A percentile compares a stretch with the other conserved stretches of the same genome.
These are phyloP conservation scores for Pichia norvegensis DNA, from an alignment of 1,139 yeast genomes.

Conservation along the genomic window DNA sequence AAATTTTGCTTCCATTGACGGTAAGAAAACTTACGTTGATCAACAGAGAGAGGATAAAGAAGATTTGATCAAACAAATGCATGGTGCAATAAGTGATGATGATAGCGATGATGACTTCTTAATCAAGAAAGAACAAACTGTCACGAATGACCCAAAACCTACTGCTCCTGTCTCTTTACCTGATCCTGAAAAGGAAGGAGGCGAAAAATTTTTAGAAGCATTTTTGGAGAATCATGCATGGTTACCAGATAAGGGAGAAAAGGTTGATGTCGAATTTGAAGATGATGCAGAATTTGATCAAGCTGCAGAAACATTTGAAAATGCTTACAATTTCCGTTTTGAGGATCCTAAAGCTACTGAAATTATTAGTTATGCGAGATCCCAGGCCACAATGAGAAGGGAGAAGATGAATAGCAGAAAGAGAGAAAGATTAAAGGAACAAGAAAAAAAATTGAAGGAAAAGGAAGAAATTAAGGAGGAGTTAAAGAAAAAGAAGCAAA, in stretches of 20 bases:
- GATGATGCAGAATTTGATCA: conserved; percentile 88
- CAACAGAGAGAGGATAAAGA: conserved; percentile 70
- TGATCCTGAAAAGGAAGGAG: conserved; percentile 54
- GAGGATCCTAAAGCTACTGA: conserved; percentile 91
- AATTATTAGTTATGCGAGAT: conserved; percentile 94
- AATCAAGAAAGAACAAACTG: conserved; percentile 46
- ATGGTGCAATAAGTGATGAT: conserved; percentile 50
- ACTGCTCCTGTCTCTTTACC: conserved; percentile 39
- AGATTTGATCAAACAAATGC: conserved; percentile 66
- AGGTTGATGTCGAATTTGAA: conserved; percentile 39
- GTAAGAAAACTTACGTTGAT: conserved; percentile 59
- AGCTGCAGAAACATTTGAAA: conserved; percentile 85
- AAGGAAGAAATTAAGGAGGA: conserved; percentile 52
- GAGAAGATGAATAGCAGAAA: conserved; percentile 68
- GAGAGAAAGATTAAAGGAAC: conserved; percentile 69
- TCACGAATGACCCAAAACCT: conserved; percentile 1
- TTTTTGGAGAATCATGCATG: conserved; percentile 78
- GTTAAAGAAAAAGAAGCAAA: conserved; percentile 63
- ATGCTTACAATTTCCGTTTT: conserved; percentile 87
- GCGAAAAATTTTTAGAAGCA: conserved; percentile 58
- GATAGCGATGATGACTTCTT: conserved; percentile 49
- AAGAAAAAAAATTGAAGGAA: conserved; percentile 45
- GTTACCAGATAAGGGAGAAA: conserved; percentile 55
- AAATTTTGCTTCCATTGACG: conserved; percentile 33
- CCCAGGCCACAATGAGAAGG: conserved; percentile 85